Base-by-base conservation (phyloP, 2,329 filamentous ascomycete species). In the Claviceps humidiphila region DNA sequence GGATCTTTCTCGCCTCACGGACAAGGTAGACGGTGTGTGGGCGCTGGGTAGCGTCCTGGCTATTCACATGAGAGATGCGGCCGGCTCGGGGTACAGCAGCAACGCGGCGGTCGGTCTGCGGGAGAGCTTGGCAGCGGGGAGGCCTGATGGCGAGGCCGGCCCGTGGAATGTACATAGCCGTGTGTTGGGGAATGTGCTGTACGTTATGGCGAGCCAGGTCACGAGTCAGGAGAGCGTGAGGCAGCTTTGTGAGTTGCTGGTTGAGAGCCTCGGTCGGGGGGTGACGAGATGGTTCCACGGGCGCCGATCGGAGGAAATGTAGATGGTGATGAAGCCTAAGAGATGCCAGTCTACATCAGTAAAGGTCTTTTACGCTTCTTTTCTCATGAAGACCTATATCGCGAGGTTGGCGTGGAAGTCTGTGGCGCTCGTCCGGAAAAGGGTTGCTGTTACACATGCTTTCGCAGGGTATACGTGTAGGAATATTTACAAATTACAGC, bases 21-120 rank as follows among this genome's bases (percentile, higher is more conserved):
- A 68, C 0, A 66, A 70, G 0, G 79, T 93, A 0, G 72, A 79
- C 2, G 79, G 82, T 7, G 79, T 85, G 0, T 86, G 87, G 70
- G 84, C 87, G 0, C 68, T 93, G 1, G 88, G 88, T 0, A 85
- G 80, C 2, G 84, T 93, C 1, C 70, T 93, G 11, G 83, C 84
- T 0, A 81, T 94, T 40, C 73, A 71, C 26, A 59, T 80, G 51
- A 61, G 64, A 4, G 71, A 72, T 13, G 61, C 65, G 1, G 66
- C 67, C 8, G 70, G 68, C 3, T 57, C 66, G 1, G 74, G 74
- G 0, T 77, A 77, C 56, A 72, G 68, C 53, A 76, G 74, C 55
- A 68, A 66, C 13, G 73, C 71, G 0, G 73, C 76, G 0, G 61
- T 63, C n/a, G 65, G 64, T 0, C 57, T 78, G 0, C 73, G 75